Evolutionary conservation across 140 eudicot genomes (phyloP), one percentile per base, ranked within the genome.

Genomic region (Erigeron philadelphicus): DNA sequence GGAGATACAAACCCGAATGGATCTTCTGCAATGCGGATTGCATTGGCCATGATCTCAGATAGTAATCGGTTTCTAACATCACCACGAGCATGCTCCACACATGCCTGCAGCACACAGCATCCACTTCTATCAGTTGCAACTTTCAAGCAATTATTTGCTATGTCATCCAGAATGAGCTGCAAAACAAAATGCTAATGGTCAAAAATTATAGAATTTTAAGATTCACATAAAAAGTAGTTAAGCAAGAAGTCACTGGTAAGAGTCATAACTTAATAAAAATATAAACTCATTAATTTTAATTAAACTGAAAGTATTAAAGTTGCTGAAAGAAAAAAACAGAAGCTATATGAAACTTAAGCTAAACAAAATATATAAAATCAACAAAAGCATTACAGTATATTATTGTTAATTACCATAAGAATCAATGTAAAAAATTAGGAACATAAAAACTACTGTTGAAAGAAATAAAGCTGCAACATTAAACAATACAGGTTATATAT

Each of bases 91-190:
- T 72, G 63, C 11, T 86, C 89, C 47, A 89, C 68, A 66, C 88
- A 89, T 5, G 76, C 54, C 75, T 86, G 96, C 47, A 89, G 60
- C 72, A 89, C 95, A 47, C 95, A 84, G 48, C 96, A 89, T 3
- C 96, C 95, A 47, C 81, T 74, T 79, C 79, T 84, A 67, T 79
- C 75, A 6, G 85, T 84, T 18, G 90, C 96, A 44, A 89, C 83
- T 61, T 40, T 66, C 48, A 71, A 80, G 75, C 87, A 86, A 73
- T 89, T 82, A 7, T 74, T 15, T 40, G 87, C 83, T 64, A 89
- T 84, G 18, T 80, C 85, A 15, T 76, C 35, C 15, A 89, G 59
- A 44, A 89, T 80, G 40, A 38, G 72, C 91, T 86, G 88, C 78
- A 7, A 79, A 64, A 68, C 8, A 18, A 61, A 65, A 49, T 54